phyloP scores from a whole-genome alignment of 2,329 filamentous ascomycete genomes.

The Drechslerella dactyloides region DNA sequence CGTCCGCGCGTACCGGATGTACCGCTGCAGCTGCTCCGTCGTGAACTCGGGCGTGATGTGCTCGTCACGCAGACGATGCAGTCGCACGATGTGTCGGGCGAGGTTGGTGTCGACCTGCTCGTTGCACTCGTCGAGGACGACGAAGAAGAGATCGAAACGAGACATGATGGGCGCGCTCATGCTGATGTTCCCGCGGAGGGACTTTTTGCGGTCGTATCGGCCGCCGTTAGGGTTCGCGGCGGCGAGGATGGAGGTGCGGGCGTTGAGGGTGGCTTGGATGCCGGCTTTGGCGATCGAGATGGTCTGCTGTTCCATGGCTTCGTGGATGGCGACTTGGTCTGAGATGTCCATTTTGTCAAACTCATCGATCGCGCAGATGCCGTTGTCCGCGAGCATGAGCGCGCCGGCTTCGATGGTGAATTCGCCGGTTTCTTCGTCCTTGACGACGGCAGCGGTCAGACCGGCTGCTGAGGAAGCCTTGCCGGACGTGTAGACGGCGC shows the following conservation, averaged over 20 bases:
- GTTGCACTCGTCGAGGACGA: conserved; percentile 95
- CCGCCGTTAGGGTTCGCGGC: conserved; percentile 95
- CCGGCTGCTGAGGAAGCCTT: conserved; percentile 97
- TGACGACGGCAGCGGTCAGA: conserved; percentile 95
- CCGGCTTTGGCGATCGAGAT: conserved; percentile 98
- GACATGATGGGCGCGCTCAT: conserved; percentile 99
- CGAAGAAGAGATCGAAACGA: conserved; percentile 98
- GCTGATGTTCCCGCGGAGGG: conserved; percentile 92
- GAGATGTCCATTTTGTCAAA: conserved; percentile 99
- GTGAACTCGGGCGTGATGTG: conserved; percentile 92
- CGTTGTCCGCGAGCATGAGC: conserved; percentile 95
- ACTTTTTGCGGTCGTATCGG: conserved; percentile 95
- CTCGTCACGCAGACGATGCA: conserved; percentile 90
- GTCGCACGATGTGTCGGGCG: conserved; percentile 89
- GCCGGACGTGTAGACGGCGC: conserved; percentile 95
- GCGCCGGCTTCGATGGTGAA: conserved; percentile 98
- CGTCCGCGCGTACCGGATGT: conserved; percentile 93
- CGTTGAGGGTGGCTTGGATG: conserved; percentile 96
- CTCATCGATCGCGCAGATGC: conserved; percentile 97
- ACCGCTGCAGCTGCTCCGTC: conserved; percentile 94
- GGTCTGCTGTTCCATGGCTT: conserved; percentile 99
- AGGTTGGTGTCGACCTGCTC: conserved; percentile 88
- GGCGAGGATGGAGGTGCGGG: conserved; percentile 90
- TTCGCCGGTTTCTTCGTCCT: conserved; percentile 97
- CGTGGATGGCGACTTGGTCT: conserved; percentile 98